A percentile compares a stretch with the other conserved stretches of the same genome.
phyloP scores from a whole-genome alignment of 306 rosid species.

The Alnus glutinosa region DNA sequence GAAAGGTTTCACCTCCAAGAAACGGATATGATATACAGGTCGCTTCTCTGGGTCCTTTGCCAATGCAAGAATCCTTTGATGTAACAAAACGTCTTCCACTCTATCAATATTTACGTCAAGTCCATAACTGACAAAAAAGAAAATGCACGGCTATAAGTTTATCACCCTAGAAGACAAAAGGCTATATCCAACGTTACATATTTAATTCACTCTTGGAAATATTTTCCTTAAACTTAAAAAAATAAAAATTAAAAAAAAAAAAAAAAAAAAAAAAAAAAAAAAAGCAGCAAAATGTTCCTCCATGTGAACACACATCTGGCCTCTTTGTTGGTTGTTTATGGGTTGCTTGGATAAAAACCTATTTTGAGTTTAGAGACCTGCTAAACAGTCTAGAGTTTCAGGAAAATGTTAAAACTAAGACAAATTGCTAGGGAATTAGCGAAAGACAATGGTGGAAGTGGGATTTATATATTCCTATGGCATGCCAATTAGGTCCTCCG shows the following conservation, averaged over 20 bases:
- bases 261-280: not conserved
- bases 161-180: conserved; percentile 5
- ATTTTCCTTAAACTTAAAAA: not conserved
- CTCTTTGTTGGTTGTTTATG: not conserved
- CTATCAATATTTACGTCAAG: conserved; percentile 91
- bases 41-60: conserved; percentile 94
- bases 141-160: conserved; percentile 20
- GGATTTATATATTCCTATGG: not conserved
- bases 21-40: conserved; percentile 83
- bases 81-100: conserved; percentile 93
- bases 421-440: not conserved
- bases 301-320: not conserved
- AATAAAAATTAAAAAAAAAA: not conserved
- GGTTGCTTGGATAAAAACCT: not conserved
- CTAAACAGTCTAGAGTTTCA: not conserved
- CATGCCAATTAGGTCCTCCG: not conserved
- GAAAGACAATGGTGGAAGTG: not conserved
- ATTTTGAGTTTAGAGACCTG: not conserved
- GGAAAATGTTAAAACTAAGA: not conserved
- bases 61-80: conserved; percentile 75
- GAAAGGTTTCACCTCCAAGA: conserved; percentile 68
- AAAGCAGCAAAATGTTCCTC: not conserved
- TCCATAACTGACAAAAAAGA: conserved; percentile 73
- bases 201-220: not conserved
- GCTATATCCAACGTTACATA: not conserved